Base-by-base conservation (phyloP, 2,329 filamentous ascomycete species). In the Xylaria sp. region DNA sequence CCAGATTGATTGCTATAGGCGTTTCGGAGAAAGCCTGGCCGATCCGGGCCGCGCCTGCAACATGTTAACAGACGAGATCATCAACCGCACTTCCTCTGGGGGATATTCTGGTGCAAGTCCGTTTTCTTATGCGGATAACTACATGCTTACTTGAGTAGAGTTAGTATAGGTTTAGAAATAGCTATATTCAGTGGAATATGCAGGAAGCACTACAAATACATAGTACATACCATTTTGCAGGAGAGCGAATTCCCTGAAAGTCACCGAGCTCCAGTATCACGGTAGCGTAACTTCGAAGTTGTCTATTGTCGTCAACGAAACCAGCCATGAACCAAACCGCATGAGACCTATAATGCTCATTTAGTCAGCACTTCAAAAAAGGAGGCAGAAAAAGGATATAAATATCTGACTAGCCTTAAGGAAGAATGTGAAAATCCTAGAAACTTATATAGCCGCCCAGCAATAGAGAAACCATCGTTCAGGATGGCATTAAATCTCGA, bases 341-440 rank as follows among this genome's bases (percentile, higher is more conserved):
- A 67, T 93, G 91, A 0, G 89, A 85, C 13, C 56, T 58, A 28
- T 2, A 41, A 44, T 13, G 1, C 7, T 23, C 8, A 23, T 13
- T 20, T 23, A 20, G 13, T 20, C 6, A 37, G 12, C 5, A 23
- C 37, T 39, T 13, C 3, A n/a, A 2, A 7, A 46, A 46, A 46
- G 7, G 7, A 7, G 20, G 18, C 25, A 2, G 15, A 8, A 39
- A 20, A 9, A 10, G 9, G 8, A 28, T 41, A 44, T 41, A 8
- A 4, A 57, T 18, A 15, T 44, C 3, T 44, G 37, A 15, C 54
- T 3, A 25, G 41, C 54, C 92, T 85, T 3, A 95, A 84, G 0
- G 92, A 94, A 0, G 92, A 95, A 78, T 94, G 91, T 0, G 92
- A 94, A 78, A 94, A 95, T 0, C 92, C 92, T 0, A 95, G 83